Conservation (phyloP, 192 early-diverging fungal species). For the Pilaira anomala region DNA sequence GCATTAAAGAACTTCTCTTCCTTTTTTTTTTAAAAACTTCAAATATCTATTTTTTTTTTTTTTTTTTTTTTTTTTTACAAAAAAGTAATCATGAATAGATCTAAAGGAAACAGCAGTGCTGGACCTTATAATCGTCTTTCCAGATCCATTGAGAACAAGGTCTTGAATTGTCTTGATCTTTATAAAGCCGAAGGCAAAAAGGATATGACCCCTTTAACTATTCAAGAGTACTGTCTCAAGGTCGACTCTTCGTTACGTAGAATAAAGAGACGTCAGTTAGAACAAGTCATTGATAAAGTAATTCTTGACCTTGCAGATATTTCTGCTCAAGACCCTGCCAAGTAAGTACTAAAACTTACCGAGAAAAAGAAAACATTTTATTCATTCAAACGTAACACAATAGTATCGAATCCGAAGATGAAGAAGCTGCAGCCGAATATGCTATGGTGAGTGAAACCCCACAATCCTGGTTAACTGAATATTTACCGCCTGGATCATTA, state of each 20-base stretch:
- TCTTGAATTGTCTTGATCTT: conserved; percentile 22
- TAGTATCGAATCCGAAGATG: background rate
- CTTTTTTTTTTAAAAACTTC: background rate
- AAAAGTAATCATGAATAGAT: conserved; percentile 1
- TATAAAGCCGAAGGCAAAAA: conserved; percentile 24
- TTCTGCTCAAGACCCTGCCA: background rate
- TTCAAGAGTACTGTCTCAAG: conserved; percentile 35
- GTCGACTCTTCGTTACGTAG: conserved; percentile 34
- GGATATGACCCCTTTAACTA: conserved; percentile 3
- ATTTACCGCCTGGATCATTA: conserved; percentile 1
- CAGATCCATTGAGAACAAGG: conserved; percentile 25
- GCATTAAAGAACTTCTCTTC: background rate
- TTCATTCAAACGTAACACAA: background rate
- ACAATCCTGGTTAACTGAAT: conserved; percentile 6
- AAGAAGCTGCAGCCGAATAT: conserved; percentile 31
- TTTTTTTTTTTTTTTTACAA: no score
- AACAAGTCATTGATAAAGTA: conserved; percentile 32
- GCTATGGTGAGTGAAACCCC: conserved; percentile 27
- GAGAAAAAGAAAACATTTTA: background rate
- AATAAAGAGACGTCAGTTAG: conserved; percentile 39
- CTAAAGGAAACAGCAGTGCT: conserved; percentile 12
- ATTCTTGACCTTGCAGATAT: background rate
- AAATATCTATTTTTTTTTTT: conserved; percentile 8
- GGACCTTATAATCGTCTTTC: conserved; percentile 15
- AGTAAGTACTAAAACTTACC: background rate